A percentile compares a stretch with the other conserved stretches of the same genome.
Evolutionary conservation across 495 filamentous ascomycete genomes (phyloP).

Genomic region (Margaritispora aquatica): DNA sequence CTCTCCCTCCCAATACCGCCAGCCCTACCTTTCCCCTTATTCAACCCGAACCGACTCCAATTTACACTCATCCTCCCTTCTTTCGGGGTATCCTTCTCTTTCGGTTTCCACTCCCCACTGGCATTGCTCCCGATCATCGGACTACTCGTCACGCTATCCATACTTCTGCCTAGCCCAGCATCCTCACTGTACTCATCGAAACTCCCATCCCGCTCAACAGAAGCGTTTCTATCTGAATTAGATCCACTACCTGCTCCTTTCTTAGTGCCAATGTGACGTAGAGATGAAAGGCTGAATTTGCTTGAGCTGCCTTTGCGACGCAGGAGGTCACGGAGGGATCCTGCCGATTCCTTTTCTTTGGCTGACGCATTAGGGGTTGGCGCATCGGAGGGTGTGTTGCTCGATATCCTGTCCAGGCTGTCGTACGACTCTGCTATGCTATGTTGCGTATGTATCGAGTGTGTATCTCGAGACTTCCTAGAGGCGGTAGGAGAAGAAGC

Average conservation of each 20-base stretch:
- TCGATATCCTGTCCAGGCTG: slow-evolving; percentile 56
- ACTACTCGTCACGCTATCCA: slow-evolving; percentile 24
- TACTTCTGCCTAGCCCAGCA: slow-evolving; percentile 9
- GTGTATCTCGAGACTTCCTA: slow-evolving; percentile 55
- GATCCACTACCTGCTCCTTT: slow-evolving; percentile 19
- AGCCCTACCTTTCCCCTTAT: slow-evolving; percentile 19
- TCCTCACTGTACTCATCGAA: slow-evolving; percentile 22
- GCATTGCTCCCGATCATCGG: slow-evolving; percentile 21
- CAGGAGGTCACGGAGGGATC: slow-evolving; percentile 60
- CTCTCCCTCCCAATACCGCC: slow-evolving; percentile 21
- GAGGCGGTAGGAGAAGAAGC: slow-evolving; percentile 42
- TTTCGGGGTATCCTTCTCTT: slow-evolving; percentile 14
- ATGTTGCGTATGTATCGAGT: slow-evolving; percentile 54
- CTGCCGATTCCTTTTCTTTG: slow-evolving; percentile 46
- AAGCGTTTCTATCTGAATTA: slow-evolving; percentile 23
- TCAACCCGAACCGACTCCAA: slow-evolving; percentile 21
- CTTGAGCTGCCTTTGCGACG: slow-evolving; percentile 74
- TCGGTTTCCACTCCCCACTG: slow-evolving; percentile 16
- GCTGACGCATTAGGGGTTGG: slow-evolving; percentile 30
- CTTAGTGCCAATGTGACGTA: slow-evolving; percentile 38
- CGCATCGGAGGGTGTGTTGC: slow-evolving; percentile 60
- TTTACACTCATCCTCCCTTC: slow-evolving; percentile 24
- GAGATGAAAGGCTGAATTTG: slow-evolving; percentile 68
- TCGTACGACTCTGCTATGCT: slow-evolving; percentile 67
- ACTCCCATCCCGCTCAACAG: slow-evolving; percentile 21